phyloP scores from a whole-genome alignment of 345 rosid species.

The Salix exigua region DNA sequence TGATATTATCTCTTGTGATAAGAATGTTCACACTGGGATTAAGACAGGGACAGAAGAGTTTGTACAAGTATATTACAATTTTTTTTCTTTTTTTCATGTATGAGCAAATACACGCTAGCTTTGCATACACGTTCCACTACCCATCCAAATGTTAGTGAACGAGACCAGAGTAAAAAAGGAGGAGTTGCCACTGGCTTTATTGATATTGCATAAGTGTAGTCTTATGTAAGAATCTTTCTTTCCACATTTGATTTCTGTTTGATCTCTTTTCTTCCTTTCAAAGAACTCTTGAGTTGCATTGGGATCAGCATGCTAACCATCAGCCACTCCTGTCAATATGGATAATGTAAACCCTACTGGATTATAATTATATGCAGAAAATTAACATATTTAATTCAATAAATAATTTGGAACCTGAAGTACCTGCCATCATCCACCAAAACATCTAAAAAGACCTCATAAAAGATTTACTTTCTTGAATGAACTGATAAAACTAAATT shows the following conservation, averaged over 20 bases:
- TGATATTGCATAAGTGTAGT: neutral
- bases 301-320: neutral
- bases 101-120: too few relatives aligned
- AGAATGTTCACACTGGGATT: too few relatives aligned
- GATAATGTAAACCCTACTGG: neutral
- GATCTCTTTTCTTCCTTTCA: neutral
- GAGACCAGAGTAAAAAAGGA: too few relatives aligned
- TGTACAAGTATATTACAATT: too few relatives aligned
- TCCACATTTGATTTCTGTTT: neutral
- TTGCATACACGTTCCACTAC: too few relatives aligned
- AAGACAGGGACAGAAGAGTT: too few relatives aligned
- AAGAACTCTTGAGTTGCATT: too few relatives aligned
- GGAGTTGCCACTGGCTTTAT: neutral
- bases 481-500: neutral
- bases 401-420: neutral
- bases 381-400: neutral
- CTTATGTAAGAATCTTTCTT: neutral
- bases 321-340: neutral
- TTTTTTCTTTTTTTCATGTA: too few relatives aligned
- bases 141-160: too few relatives aligned
- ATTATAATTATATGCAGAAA: neutral
- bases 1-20: too few relatives aligned
- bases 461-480: neutral
- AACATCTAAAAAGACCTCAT: neutral
- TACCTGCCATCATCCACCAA: neutral